These are phyloP conservation scores for Cardiosporidium cionae DNA, from an alignment of 169 alveolate species.

Conservation along the genomic window DNA sequence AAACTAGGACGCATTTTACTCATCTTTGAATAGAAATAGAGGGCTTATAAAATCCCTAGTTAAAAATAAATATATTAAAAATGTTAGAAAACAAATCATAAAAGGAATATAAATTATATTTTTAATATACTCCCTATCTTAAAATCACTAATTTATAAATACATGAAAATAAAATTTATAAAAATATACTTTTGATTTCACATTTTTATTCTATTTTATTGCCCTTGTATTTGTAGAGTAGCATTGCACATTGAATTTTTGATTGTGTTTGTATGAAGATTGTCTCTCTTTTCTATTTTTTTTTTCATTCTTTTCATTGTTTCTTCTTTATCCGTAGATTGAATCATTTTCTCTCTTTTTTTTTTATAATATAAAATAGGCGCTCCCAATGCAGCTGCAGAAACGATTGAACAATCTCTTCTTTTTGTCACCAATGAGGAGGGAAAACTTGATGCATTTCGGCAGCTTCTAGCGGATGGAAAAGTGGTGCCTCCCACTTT, in stretches of 20 bases:
- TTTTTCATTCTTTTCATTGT: background rate
- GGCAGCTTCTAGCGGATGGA: constrained; percentile 14
- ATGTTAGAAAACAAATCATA: too few species aligned
- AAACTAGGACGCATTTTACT: too few species aligned
- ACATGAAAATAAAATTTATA: too few species aligned
- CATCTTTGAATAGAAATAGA: too few species aligned
- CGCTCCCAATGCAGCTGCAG: constrained; percentile 30
- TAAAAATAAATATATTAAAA: too few species aligned
- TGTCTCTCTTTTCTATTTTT: background rate
- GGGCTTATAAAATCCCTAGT: too few species aligned
- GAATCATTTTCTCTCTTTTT: background rate
- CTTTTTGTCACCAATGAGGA: constrained; percentile 28
- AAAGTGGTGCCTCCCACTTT: constrained; percentile 26
- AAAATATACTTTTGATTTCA: background rate
- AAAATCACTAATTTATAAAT: too few species aligned
- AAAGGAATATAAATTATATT: too few species aligned
- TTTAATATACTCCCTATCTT: too few species aligned
- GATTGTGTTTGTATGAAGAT: background rate
- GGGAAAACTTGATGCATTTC: constrained; percentile 36
- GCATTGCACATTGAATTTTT: background rate
- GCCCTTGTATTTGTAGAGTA: background rate
- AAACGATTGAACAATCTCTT: constrained; percentile 27
- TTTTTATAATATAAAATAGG: background rate
- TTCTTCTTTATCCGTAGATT: background rate
- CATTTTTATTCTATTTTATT: background rate